Conservation (phyloP, 331 rosid species). For the Malus hybrid region DNA sequence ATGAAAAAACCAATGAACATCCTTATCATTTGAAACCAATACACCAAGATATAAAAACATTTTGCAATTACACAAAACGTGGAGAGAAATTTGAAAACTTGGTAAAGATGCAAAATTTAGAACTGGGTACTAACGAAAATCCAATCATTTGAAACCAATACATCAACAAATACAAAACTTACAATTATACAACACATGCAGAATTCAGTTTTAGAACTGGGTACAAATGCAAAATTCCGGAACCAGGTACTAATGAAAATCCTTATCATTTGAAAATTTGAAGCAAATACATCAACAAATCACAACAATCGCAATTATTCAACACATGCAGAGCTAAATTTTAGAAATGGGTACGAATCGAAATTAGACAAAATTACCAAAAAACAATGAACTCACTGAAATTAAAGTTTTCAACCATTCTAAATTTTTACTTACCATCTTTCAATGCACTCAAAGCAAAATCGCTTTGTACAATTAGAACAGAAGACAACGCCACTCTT, state of each 20-base stretch:
- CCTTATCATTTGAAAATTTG: background rate
- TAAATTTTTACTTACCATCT: slow-evolving; percentile 37
- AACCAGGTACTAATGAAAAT: background rate
- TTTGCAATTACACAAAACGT: background rate
- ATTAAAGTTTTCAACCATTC: background rate
- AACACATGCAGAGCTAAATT: background rate
- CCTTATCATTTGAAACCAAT: background rate
- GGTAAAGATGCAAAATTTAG: background rate
- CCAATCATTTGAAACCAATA: background rate
- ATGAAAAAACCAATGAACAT: background rate
- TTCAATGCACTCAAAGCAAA: slow-evolving; percentile 49
- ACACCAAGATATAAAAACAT: background rate
- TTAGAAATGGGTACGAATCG: no score
- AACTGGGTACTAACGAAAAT: background rate
- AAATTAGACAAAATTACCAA: background rate
- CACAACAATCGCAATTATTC: background rate
- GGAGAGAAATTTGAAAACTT: background rate
- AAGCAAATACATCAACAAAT: no score
- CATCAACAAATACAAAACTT: background rate
- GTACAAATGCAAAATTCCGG: background rate
- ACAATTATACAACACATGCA: background rate
- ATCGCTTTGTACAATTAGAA: slow-evolving; percentile 46
- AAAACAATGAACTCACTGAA: background rate
- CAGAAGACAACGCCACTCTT: slow-evolving; percentile 56
- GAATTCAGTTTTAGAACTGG: background rate